Base-by-base conservation (phyloP, 345 rosid species). In the Arabis hirsuta region DNA sequence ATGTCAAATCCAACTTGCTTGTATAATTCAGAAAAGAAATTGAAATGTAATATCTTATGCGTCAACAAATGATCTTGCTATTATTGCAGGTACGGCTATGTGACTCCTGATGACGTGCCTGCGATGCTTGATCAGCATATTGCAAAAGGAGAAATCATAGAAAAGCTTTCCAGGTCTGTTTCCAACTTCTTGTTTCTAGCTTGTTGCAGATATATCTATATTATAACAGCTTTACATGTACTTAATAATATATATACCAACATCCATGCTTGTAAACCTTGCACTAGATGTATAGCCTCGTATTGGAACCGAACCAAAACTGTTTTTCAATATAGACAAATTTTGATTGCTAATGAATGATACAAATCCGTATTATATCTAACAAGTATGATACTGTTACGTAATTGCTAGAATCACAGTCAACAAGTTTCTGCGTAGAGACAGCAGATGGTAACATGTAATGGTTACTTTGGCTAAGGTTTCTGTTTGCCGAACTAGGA, bases 81-180 rank as follows among this genome's bases (percentile, higher is more conserved):
- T 65, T 38, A 51, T 82, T 82, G 78, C 78, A 94, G 98, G 98
- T 94, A 89, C 78, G 98, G 98, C 45, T 94, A 94, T 81, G 98
- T 94, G 20, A 86, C 95, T 73, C 97, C 98, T 19, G 82, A 80
- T 57, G 97, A 94, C 69, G 92, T 94, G 56, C 92, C 96, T 76
- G 90, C 83, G 59, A 47, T 94, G 82, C 84, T 94, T 24, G 96
- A 94, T 73, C 88, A 89, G 86, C 97, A 94, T 82, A 86, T 94
- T 71, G 86, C 82, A 6, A 82, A 87, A 77, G 96, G 97, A 72
- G 76, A 79, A 64, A 81, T 88, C 55, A 76, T 94, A 54, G 82
- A 88, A 70, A 83, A 90, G 31, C 83, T 91, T 69, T 88, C 86
- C 90, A 94, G 99, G 99, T 94, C 26, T 72, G 78, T 69, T 74